Evolutionary conservation across 495 filamentous ascomycete genomes (phyloP).

Genomic region (Lasiosphaeria miniovina): DNA sequence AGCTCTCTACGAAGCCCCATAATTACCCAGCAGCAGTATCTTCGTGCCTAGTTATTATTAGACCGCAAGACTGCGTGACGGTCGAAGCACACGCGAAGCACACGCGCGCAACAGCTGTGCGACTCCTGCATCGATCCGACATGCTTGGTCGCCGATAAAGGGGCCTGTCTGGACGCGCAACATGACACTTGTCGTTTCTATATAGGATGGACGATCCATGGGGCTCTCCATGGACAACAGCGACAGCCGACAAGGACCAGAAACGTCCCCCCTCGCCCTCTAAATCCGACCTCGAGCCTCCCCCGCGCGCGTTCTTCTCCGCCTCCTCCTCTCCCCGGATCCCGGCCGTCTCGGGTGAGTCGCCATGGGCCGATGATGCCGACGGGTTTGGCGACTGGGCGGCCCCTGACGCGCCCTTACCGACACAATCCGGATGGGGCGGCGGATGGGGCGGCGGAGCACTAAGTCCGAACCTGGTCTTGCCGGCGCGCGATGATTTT

Average conservation of each 20-base stretch:
- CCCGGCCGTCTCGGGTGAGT: conserved; percentile 29
- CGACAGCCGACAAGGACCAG: conserved; percentile 33
- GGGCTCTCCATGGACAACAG: conserved; percentile 49
- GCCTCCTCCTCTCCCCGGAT: conserved; percentile 30
- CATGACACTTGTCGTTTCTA: conserved; percentile 26
- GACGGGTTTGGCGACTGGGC: conserved; percentile 44
- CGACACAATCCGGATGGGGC: conserved; percentile 36
- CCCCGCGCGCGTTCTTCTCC: conserved; percentile 45
- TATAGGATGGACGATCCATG: conserved; percentile 56
- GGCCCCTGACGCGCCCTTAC: conserved; percentile 20
- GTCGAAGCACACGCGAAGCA: conserved; percentile 7
- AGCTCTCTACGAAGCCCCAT: too few relatives aligned
- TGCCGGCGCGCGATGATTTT: conserved; percentile 27
- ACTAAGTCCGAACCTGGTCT: conserved; percentile 32
- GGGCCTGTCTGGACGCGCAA: conserved; percentile 12
- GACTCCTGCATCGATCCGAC: conserved; percentile 1
- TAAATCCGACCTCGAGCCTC: conserved; percentile 41
- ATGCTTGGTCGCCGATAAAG: conserved; percentile 18
- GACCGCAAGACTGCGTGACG: background rate
- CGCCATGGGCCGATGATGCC: conserved; percentile 47
- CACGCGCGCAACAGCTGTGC: background rate
- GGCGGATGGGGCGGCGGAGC: conserved; percentile 26
- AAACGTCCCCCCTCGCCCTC: conserved; percentile 32
- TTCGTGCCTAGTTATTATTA: background rate
- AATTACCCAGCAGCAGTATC: too few relatives aligned